A percentile compares a stretch with the other conserved stretches of the same genome.
phyloP scores from a whole-genome alignment of 805 yeast genomes.

The Starmerella bombi region DNA sequence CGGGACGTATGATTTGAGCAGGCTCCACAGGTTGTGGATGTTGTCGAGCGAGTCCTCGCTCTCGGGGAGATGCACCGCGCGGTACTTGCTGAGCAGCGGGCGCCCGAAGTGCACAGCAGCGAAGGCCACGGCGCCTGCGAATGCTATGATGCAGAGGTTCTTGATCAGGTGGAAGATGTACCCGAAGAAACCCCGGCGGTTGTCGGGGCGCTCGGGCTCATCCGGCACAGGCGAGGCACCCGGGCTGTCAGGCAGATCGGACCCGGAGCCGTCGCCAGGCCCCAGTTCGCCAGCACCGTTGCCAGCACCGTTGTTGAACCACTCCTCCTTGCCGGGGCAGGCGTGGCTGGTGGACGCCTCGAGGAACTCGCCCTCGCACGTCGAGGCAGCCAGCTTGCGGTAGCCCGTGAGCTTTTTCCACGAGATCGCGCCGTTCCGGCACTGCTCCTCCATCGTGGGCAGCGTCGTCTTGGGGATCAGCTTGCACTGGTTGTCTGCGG shows the following conservation, averaged over 20 bases:
- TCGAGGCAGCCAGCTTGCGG: slow-evolving; percentile 68
- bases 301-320: slow-evolving; percentile 33
- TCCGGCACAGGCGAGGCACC: not conserved
- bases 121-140: not conserved
- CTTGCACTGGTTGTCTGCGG: slow-evolving; percentile 67
- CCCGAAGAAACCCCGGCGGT: not conserved
- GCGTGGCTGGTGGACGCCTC: slow-evolving; percentile 54
- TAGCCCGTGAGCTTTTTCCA: slow-evolving; percentile 81
- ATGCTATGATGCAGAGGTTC: not conserved
- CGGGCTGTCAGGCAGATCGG: not conserved
- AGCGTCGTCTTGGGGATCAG: slow-evolving; percentile 64
- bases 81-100: not conserved
- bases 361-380: slow-evolving; percentile 60
- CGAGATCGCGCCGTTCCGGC: slow-evolving; percentile 37
- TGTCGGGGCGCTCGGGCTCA: not conserved
- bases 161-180: not conserved
- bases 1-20: slow-evolving; percentile 2
- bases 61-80: not conserved
- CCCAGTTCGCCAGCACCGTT: not conserved
- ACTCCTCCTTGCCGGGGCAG: slow-evolving; percentile 76
- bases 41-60: not conserved
- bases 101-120: not conserved
- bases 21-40: slow-evolving; percentile 4
- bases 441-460: slow-evolving; percentile 23
- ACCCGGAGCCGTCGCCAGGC: not conserved